Evolutionary conservation across 2,329 filamentous ascomycete genomes (phyloP), one percentile per base, ranked within the genome.

Genomic region (Phaeosphaeriaceae sp.): DNA sequence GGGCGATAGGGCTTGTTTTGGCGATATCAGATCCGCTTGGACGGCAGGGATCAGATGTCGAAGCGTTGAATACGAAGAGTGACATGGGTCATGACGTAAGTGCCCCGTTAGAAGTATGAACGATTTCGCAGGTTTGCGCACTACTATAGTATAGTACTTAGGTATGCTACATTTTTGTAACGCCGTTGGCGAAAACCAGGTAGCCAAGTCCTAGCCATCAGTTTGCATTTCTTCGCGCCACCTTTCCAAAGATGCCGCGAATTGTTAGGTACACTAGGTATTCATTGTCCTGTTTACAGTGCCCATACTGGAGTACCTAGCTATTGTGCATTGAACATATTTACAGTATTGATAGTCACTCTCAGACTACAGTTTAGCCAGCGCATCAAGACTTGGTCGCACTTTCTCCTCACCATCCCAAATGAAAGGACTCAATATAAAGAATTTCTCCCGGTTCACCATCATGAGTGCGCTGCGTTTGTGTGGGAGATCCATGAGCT

Each of bases 401-500:
- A 71, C 68, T 34, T 64, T 68, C 40, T 66, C 64, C 48, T 72
- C 69, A 2, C 71, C 71, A 46, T 73, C 67, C 69, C 70, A 71
- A 1, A 67, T 63, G 23, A 87, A 75, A 7, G 84, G 84, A 56
- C 83, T 84, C 8, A 88, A 71, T 67, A 88, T 86, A 74, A 89
- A 89, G 77, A 88, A 90, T 48, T 86, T 79, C 68, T 87, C 85
- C 6, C 87, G 76, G 42, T 82, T 82, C 61, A 86, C 87, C 50
- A 80, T 78, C 67, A 88, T 81, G 52, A 89, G 81, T 2, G 85
- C 86, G 48, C 86, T 87, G 21, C 88, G 81, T 77, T 90, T 90
- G 61, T 89, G 84, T 4, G 86, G 86, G 54, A 90, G 72, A 59
- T 90, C 88, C 54, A 90, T 83, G 52, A 89, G 84, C 72, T 88